Evolutionary conservation across 768 basidiomycete genomes (phyloP), one percentile per base, ranked within the genome.

Genomic region (Macrolepiota albuminosa): DNA sequence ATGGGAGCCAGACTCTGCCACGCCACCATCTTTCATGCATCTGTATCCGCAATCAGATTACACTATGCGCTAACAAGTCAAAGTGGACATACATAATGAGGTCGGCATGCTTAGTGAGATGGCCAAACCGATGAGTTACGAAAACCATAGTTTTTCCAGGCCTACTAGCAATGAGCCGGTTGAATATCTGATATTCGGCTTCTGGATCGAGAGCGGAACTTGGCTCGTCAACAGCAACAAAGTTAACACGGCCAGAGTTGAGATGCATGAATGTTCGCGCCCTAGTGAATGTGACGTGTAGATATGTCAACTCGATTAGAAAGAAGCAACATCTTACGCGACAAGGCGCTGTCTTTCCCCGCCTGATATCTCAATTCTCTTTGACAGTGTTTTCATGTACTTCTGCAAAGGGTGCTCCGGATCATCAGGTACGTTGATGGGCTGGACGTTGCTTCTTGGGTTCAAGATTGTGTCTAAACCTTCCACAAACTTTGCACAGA

Each of bases 171-270:
- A 67, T 66, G 33, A 81, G 68, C 16, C 67, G 68, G 33, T 71
- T 55, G 53, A 79, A 73, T 14, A 81, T 61, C 13, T 73, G 66
- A 21, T 63, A 69, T 63, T 83, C 81, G 1, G 74, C 76, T 59
- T 75, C 63, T 3, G 82, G 75, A 54, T 83, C 82, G 5, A 82
- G 65, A 3, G 75, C 72, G 0, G 81, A 80, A 29, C 74, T 81
- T 1, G 81, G 82, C 62, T 83, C 81, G 60, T 83, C 82, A 6
- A 76, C 71, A 3, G 76, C 71, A 14, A 81, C 64, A 3, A 83
- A 72, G 26, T 69, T 74, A 29, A 74, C 69, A 4, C 68, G 50
- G 0, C 64, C 63, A 2, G 69, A 68, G 24, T 60, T 65, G 31
- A 73, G 61, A 8, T 67, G 69, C 72, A 73, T 73, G 61, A 73